Evolutionary conservation across 2,329 filamentous ascomycete species (phyloP), one percentile per base, ranked within the genome.

Genomic region (Pezicula neosporulosa): DNA sequence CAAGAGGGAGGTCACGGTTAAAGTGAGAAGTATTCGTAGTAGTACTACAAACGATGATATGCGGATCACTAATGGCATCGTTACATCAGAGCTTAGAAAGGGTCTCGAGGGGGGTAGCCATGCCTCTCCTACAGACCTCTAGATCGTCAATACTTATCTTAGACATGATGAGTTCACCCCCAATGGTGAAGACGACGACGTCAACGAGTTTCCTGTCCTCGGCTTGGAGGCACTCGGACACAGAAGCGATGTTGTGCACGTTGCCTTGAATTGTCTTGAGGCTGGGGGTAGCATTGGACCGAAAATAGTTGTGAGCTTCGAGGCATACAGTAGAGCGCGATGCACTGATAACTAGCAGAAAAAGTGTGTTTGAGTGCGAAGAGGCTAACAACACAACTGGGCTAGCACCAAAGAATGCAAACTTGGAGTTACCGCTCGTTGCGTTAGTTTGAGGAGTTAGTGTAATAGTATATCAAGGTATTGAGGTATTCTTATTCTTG

Each of bases 1-100:
- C 50, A 3, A 76, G 37, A 3, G 76, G 75, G 37, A 74, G 60
- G 50, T 77, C 76, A 1, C 71, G 60, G 9, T 60, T 68, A 36
- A 58, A 46, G 10, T 59, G 50, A 19, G 60, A 68, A 43, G 77
- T 65, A 42, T 76, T 75, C n/a, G n/a, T n/a, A 1, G 71, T 76
- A 33, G 69, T 70, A 57, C 69, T 71, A 47, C 73, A 52, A 4
- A 60, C 70, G 5, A 70, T 55, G 35, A 77, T 51, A 15, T 35
- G 16, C 27, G 52, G 52, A 18, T 45, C 18, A 13, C 18, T 38
- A 6, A 28, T 39, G 13, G 19, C 37, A 19, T 15, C 37, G 7
- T 39, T 28, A 4, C n/a, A 8, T 18, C 37, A 37, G 21, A 49
- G 36, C 47, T 41, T 3, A 8, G 28, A n/a, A 6, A 50, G n/a